These are phyloP conservation scores for Podaxis sp. DNA, from an alignment of 768 basidiomycete species.

Conservation along the genomic window DNA sequence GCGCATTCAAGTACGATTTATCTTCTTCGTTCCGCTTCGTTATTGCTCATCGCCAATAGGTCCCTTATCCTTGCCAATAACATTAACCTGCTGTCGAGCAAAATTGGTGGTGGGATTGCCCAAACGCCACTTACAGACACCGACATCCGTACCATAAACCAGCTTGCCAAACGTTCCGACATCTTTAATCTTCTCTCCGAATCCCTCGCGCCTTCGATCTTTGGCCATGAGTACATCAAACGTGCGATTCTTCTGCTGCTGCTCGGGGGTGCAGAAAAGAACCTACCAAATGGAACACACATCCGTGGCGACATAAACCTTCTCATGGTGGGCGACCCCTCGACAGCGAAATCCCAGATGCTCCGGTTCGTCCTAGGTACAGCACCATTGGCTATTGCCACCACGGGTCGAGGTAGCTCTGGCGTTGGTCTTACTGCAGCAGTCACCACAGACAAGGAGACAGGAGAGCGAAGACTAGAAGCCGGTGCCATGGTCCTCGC, in stretches of 20 bases:
- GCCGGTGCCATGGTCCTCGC: constrained; percentile 99
- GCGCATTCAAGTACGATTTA: constrained; percentile 84
- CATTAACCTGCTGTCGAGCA: constrained; percentile 89
- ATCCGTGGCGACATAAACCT: constrained; percentile 99
- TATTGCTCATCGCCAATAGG: constrained; percentile 35
- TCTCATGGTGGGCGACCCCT: constrained; percentile 98
- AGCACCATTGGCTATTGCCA: constrained; percentile 96
- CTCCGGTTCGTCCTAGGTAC: constrained; percentile 94
- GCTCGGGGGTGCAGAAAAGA: constrained; percentile 97
- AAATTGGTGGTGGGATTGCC: constrained; percentile 92
- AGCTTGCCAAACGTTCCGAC: constrained; percentile 80
- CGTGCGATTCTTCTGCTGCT: constrained; percentile 88
- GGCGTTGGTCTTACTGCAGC: constrained; percentile 99
- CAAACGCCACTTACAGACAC: constrained; percentile 88
- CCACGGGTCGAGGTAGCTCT: constrained; percentile 96
- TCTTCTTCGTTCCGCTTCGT: constrained; percentile 11
- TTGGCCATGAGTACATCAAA: constrained; percentile 95
- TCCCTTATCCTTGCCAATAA: constrained; percentile 94
- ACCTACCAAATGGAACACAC: constrained; percentile 94
- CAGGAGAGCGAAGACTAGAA: constrained; percentile 93
- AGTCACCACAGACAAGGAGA: constrained; percentile 97
- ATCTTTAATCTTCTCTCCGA: constrained; percentile 88
- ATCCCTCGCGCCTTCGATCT: constrained; percentile 97
- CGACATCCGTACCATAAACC: constrained; percentile 95
- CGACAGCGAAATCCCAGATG: constrained; percentile 97